phyloP scores from a whole-genome alignment of 2,329 filamentous ascomycete genomes.

The Fusarium miscanthi region DNA sequence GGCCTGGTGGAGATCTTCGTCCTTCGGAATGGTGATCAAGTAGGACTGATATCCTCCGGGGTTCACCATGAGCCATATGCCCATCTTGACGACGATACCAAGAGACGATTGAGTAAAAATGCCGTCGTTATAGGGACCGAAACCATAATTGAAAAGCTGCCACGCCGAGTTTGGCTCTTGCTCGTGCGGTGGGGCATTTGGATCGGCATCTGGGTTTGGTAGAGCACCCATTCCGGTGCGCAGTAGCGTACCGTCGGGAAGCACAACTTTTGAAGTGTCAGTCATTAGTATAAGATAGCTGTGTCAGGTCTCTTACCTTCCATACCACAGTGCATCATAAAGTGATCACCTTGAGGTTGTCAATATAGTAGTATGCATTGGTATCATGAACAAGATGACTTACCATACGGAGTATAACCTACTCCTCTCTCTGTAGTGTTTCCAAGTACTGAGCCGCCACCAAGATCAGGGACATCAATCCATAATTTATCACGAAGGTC shows the following conservation, averaged over 20 bases:
- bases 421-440: slow-evolving; percentile 34
- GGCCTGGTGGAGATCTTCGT: slow-evolving; percentile 36
- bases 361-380: not conserved
- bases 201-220: slow-evolving; percentile 25
- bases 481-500: slow-evolving; percentile 29
- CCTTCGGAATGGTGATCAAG: slow-evolving; percentile 34
- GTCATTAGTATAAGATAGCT: not conserved
- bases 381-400: rapidly evolving
- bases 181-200: slow-evolving; percentile 22
- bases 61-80: slow-evolving; percentile 34
- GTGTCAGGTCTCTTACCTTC: slow-evolving; percentile 8
- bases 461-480: slow-evolving; percentile 35
- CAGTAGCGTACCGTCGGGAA: slow-evolving; percentile 25
- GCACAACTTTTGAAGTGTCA: not conserved
- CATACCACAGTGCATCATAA: slow-evolving; percentile 36
- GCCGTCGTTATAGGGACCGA: slow-evolving; percentile 32
- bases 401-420: slow-evolving; percentile 35
- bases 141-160: slow-evolving; percentile 36
- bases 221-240: slow-evolving; percentile 37
- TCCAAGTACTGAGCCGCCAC: slow-evolving; percentile 29
- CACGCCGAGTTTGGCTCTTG: slow-evolving; percentile 31
- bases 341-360: slow-evolving; percentile 13
- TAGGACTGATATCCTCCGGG: slow-evolving; percentile 33
- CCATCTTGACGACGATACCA: slow-evolving; percentile 36
- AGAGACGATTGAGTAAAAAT: slow-evolving; percentile 32